A percentile compares a stretch with the other conserved stretches of the same genome.
Evolutionary conservation across 2,329 filamentous ascomycete genomes (phyloP).

Genomic region (Chaetomiaceae sp.): DNA sequence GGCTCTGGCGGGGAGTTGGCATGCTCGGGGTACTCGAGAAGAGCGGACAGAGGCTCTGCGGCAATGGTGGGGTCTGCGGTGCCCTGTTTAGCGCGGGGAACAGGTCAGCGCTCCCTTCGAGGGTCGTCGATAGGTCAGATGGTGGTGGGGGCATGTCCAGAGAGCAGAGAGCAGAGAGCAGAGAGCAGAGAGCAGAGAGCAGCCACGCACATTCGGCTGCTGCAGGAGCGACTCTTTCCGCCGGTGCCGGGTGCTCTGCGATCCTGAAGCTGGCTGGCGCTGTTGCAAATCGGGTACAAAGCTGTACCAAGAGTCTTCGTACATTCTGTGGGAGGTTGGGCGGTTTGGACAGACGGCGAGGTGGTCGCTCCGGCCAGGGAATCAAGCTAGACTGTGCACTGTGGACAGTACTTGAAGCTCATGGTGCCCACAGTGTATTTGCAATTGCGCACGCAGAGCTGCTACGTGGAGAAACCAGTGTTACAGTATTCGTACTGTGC

Average conservation of each 20-base stretch:
- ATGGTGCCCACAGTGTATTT: too few relatives aligned
- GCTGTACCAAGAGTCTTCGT: conserved; percentile 80
- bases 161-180: too few relatives aligned
- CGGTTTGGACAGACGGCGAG: too few relatives aligned
- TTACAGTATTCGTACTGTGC: too few relatives aligned
- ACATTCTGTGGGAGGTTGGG: conserved; percentile 59
- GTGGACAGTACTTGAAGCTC: too few relatives aligned
- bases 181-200: background rate
- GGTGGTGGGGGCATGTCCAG: too few relatives aligned
- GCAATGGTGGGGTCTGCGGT: conserved; percentile 45
- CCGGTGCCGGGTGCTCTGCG: conserved; percentile 48
- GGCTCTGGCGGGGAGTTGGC: conserved; percentile 59
- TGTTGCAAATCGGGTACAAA: conserved; percentile 59
- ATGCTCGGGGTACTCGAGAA: conserved; percentile 51
- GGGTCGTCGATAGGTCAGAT: too few relatives aligned
- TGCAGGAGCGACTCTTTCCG: conserved; percentile 65
- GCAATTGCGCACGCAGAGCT: too few relatives aligned
- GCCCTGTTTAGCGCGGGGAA: conserved; percentile 38
- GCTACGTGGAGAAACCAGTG: too few relatives aligned
- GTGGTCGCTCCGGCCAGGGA: too few relatives aligned
- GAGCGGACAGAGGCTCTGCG: conserved; percentile 50
- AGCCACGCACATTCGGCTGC: conserved; percentile 51
- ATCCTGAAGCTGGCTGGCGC: conserved; percentile 36
- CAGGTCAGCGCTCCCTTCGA: too few relatives aligned
- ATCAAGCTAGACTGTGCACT: too few relatives aligned